Evolutionary conservation across 257 asterid genomes (phyloP).

Genomic region (Solanum chilense): DNA sequence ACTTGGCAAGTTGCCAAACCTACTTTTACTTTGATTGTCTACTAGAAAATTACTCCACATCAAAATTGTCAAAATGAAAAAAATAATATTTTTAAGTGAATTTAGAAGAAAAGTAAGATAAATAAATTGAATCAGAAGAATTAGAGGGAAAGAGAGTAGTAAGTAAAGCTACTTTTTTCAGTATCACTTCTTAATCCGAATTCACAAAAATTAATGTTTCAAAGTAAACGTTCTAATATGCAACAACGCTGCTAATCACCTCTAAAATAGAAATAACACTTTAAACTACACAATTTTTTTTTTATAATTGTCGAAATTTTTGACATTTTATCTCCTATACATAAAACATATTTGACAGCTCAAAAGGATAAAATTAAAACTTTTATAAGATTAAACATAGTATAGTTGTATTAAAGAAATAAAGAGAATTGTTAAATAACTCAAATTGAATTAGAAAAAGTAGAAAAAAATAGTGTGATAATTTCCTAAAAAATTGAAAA

Average conservation of each 20-base stretch:
- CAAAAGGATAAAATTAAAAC: not conserved
- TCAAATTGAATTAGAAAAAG: not conserved
- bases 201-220: not conserved
- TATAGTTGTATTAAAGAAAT: not conserved
- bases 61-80: no score
- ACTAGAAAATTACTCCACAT: not conserved
- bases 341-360: not conserved
- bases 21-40: not conserved
- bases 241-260: not conserved
- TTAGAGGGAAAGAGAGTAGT: no score
- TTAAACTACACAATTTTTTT: not conserved
- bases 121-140: no score
- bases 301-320: fast-evolving
- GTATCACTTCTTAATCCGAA: not conserved
- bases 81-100: no score
- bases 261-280: not conserved
- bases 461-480: not conserved
- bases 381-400: not conserved
- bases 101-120: not conserved
- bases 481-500: not conserved
- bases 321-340: not conserved
- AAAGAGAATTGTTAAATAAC: not conserved
- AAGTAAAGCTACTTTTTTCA: not conserved
- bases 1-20: not conserved
- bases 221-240: not conserved